phyloP scores from a whole-genome alignment of 2,329 filamentous ascomycete genomes.

The Tolypocladium inflatum region DNA sequence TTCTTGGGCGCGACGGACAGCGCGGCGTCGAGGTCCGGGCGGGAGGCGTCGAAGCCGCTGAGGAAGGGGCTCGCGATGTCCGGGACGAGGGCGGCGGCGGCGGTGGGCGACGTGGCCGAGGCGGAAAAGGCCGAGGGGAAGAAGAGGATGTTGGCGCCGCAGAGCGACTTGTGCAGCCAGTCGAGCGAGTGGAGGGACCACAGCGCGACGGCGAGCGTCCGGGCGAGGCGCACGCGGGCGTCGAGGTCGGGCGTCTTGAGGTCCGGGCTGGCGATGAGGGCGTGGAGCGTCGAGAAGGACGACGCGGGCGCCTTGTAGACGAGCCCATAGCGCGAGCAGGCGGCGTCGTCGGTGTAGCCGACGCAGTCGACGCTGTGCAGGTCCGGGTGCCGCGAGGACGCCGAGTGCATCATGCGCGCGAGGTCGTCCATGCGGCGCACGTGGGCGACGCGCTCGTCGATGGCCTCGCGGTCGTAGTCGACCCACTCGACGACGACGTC shows the following conservation, averaged over 20 bases:
- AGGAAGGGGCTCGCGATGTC: slow-evolving; percentile 34
- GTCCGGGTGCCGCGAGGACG: slow-evolving; percentile 33
- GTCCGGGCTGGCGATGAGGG: slow-evolving; percentile 27
- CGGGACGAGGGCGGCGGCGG: slow-evolving; percentile 24
- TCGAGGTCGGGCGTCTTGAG: slow-evolving; percentile 35
- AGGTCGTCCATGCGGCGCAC: slow-evolving; percentile 36
- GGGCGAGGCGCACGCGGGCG: slow-evolving; percentile 30
- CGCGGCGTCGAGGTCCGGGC: slow-evolving; percentile 40
- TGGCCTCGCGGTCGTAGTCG: slow-evolving; percentile 30
- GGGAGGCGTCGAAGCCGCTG: slow-evolving; percentile 44
- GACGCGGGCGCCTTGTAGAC: slow-evolving; percentile 28
- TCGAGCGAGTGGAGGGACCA: slow-evolving; percentile 44
- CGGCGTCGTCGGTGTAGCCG: slow-evolving; percentile 33
- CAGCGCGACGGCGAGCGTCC: slow-evolving; percentile 31
- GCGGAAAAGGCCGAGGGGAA: slow-evolving; percentile 33
- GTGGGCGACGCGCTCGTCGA: slow-evolving; percentile 32
- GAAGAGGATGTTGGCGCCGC: slow-evolving; percentile 44
- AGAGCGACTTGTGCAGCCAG: slow-evolving; percentile 48
- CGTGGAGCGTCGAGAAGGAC: slow-evolving; percentile 27
- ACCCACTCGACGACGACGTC: slow-evolving; percentile 35
- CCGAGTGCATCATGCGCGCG: slow-evolving; percentile 36
- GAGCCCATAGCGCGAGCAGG: slow-evolving; percentile 30
- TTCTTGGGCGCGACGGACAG: slow-evolving; percentile 35
- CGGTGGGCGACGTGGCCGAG: slow-evolving; percentile 19
- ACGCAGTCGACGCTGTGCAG: slow-evolving; percentile 37